Base-by-base conservation (phyloP, 345 rosid genomes). In the Pugionium dolabratum region DNA sequence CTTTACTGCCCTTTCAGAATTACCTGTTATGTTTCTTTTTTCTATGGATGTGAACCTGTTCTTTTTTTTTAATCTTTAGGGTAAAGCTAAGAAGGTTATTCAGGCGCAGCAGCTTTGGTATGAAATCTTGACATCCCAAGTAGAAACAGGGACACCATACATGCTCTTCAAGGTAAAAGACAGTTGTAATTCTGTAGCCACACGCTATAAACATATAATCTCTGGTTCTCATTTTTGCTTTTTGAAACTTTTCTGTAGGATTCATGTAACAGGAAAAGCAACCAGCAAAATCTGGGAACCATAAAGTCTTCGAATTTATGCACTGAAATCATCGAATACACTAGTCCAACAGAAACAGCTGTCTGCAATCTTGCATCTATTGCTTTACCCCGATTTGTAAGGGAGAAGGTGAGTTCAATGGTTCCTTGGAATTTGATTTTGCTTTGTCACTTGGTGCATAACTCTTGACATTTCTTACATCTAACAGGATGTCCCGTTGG, bases 141-240 rank as follows among this genome's bases (percentile, higher is more conserved):
- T 93, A n/a, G 98, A 93, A 79, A 93, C 98, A 41, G 98, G 98
- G 43, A 93, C 95, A 9, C 98, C 98, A 33, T 93, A 93, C 67
- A 93, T 93, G 97, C 87, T 93, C 49, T 93, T 82, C 75, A 93
- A 93, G 96, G 98, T 93, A 64, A 59, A 37, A 7, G 42, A 49
- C 32, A 34, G 10, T 36, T 4, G 0, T 42, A 4, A 0, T 62
- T 70, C 27, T n/a, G 8, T 61, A 6, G 42, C 28, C 27, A 18
- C 35, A 31, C 2, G 29, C 25, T 57, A 7, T 18, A 7, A 11
- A 1, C 2, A 4, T 9, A 18, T 30, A 5, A 4, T 39, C 11
- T 7, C n/a, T 37, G 57, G 30, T 51, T 46, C 49, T 64, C 11
- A 34, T 51, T 49, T 47, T 62, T 4, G 2, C 36, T 48, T 46